phyloP scores from a whole-genome alignment of 73 alveolate species.

The Urostyla sp. region DNA sequence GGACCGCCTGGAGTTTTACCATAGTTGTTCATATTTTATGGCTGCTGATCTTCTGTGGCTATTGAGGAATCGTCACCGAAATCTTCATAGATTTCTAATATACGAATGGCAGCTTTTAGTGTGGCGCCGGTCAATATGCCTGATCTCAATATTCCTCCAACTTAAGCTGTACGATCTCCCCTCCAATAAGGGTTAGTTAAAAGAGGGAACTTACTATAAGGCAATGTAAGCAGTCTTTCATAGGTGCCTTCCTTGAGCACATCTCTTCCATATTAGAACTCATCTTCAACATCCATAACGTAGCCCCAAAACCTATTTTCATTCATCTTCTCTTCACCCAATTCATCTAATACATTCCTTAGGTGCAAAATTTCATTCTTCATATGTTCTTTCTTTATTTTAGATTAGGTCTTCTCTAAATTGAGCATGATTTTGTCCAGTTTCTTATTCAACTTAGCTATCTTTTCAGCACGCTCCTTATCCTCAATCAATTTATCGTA shows the following conservation, averaged over 20 bases:
- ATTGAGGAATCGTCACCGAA: background rate
- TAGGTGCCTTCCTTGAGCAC: slow-evolving; percentile 78
- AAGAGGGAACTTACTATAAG: slow-evolving; percentile 63
- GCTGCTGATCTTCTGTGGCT: background rate
- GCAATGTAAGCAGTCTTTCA: slow-evolving; percentile 69
- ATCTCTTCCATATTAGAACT: slow-evolving; percentile 87
- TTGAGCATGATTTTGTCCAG: slow-evolving; percentile 2
- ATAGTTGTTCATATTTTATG: background rate
- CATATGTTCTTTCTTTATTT: slow-evolving; percentile 22
- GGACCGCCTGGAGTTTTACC: slow-evolving; percentile 7
- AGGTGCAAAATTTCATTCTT: slow-evolving; percentile 14
- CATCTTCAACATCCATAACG: slow-evolving; percentile 72
- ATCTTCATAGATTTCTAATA: background rate
- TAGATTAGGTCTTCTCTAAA: background rate
- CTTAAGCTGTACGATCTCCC: slow-evolving; percentile 40
- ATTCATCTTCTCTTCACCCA: slow-evolving; percentile 74
- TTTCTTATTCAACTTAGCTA: slow-evolving; percentile 55
- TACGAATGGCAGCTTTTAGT: slow-evolving; percentile 45
- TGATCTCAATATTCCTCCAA: slow-evolving; percentile 60
- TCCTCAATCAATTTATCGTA: slow-evolving; percentile 62
- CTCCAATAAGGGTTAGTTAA: slow-evolving; percentile 43
- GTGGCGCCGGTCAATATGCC: slow-evolving; percentile 56
- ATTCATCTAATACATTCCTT: slow-evolving; percentile 50
- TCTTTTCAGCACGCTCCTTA: slow-evolving; percentile 1
- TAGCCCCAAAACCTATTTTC: slow-evolving; percentile 81